Percentiles rank a stretch among this genome's conserved stretches.
phyloP scores from a whole-genome alignment of 2,329 filamentous ascomycete genomes.

The Ascochyta rabiei region DNA sequence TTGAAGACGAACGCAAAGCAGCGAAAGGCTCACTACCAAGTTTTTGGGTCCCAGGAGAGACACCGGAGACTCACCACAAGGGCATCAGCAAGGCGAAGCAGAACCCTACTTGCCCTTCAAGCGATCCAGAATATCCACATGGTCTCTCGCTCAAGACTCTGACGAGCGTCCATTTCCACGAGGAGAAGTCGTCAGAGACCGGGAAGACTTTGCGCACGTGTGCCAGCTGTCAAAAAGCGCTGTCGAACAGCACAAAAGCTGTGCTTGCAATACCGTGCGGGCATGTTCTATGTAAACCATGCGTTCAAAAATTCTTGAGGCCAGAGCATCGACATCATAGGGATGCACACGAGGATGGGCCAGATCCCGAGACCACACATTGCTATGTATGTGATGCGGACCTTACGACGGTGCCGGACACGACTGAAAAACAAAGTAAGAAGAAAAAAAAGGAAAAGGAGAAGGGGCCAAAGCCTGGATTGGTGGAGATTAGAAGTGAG shows the following conservation, averaged over 20 bases:
- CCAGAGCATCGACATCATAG: conserved; percentile 45
- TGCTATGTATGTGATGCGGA: conserved; percentile 91
- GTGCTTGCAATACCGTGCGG: conserved; percentile 87
- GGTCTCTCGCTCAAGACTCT: conserved; percentile 78
- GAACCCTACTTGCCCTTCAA: conserved; percentile 77
- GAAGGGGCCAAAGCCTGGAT: conserved; percentile 68
- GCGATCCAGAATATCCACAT: conserved; percentile 68
- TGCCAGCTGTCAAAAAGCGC: conserved; percentile 81
- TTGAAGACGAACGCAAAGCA: conserved; percentile 72
- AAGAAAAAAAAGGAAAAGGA: conserved; percentile 55
- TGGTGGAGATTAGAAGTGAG: conserved; percentile 82
- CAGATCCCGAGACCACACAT: conserved; percentile 60
- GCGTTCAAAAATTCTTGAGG: conserved; percentile 80
- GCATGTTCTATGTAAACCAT: conserved; percentile 86
- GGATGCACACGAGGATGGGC: conserved; percentile 62
- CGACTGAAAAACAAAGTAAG: conserved; percentile 47
- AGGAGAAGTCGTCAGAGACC: conserved; percentile 65
- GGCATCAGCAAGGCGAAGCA: conserved; percentile 59
- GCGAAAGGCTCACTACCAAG: conserved; percentile 75
- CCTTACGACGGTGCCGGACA: conserved; percentile 58
- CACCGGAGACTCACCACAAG: conserved; percentile 64
- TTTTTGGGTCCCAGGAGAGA: conserved; percentile 91
- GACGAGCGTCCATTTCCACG: conserved; percentile 76
- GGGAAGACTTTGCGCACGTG: conserved; percentile 65
- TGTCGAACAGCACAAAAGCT: conserved; percentile 83